Evolutionary conservation across 768 basidiomycete genomes (phyloP), one percentile per base, ranked within the genome.

Genomic region (Serendipita sp.): DNA sequence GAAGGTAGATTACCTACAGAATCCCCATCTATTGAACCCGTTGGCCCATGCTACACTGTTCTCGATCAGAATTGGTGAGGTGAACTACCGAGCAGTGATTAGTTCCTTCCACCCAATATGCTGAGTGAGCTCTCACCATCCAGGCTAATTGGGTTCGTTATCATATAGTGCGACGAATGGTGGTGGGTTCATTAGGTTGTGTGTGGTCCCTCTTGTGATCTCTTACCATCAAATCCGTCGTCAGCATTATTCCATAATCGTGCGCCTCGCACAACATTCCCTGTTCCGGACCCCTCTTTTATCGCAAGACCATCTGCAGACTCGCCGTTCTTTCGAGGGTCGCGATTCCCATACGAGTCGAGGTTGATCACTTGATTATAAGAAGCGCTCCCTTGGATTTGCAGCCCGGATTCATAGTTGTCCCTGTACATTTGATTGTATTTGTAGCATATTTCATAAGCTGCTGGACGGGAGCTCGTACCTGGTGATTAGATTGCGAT

Each of bases 261-360:
- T 53, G 65, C 65, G 34, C 65, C 65, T 16, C 65, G 65, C 16
- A 65, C 28, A 1, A 65, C 44, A 46, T 65, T 65, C n/a, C 65
- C 65, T 7, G 35, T 32, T 60, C 65, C 65, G 8, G 34, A 54
- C 45, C 65, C 65, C 32, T 65, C 65, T 38, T 65, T 65, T 13
- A 65, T 65, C 3, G 65, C 65, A 16, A 65, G 11, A 2, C 65
- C 65, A 13, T 65, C 65, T 34, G 65, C 65, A 24, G 65, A 65
- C 53, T 65, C 65, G 38, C 65, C 65, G n/a, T 65, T 62, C 41
- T 65, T 65, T 13, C 65, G 65, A 10, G 65, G 65, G 44, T 65
- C 65, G 38, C 65, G 65, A 38, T 65, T 65, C 18, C 58, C 44
- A 38, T 65, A 65, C 37, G 65, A 65, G 24, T 65, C 65, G 30